phyloP scores from a whole-genome alignment of 2,329 filamentous ascomycete genomes.

The Cladosporium velox region DNA sequence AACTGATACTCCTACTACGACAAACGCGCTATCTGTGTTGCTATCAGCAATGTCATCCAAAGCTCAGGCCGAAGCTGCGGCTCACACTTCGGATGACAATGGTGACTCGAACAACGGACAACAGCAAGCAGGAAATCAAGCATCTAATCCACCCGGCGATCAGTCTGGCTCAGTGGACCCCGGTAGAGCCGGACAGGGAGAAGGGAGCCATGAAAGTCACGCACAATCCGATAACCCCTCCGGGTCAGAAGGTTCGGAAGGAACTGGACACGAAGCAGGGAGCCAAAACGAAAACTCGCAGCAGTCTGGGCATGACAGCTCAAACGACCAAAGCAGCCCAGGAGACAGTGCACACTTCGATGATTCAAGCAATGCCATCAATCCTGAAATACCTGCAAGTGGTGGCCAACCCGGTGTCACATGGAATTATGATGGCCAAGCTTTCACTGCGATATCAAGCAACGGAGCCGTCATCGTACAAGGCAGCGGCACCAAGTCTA shows the following conservation, averaged over 20 bases:
- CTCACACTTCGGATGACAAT: not conserved
- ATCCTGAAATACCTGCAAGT: not conserved
- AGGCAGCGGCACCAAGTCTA: not conserved
- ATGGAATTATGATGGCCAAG: not conserved
- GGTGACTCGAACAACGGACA: not conserved
- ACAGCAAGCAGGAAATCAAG: not conserved
- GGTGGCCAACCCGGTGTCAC: not conserved
- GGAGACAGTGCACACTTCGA: not conserved
- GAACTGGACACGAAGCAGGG: not conserved
- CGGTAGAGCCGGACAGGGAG: not conserved
- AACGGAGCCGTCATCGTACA: not conserved
- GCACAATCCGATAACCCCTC: not conserved
- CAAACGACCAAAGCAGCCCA: not conserved
- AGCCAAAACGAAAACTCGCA: not conserved
- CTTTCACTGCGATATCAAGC: conserved; percentile 1
- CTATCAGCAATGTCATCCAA: not conserved
- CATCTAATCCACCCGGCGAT: not conserved
- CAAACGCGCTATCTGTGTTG: conserved; percentile 9
- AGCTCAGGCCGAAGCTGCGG: not conserved
- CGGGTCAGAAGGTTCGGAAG: not conserved
- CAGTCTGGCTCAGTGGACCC: not conserved
- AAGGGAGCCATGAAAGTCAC: not conserved
- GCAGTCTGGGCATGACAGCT: not conserved
- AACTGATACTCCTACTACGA: not conserved
- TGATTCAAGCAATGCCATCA: not conserved